These are phyloP conservation scores for Bonnemaisonia californica DNA, from an alignment of 31 red algal species.

Conservation along the genomic window DNA sequence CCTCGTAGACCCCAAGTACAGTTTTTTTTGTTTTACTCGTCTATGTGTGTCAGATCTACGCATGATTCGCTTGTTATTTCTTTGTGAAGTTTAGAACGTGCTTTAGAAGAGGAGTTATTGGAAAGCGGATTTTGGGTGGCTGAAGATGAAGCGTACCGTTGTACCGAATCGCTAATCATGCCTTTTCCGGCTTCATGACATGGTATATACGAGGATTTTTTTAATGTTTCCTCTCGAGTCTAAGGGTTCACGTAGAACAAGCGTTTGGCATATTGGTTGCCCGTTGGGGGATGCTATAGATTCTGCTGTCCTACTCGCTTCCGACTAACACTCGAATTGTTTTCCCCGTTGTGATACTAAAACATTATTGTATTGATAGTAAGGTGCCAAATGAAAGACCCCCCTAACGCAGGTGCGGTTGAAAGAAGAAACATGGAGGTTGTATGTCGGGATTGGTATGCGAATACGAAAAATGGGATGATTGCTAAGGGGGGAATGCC, in stretches of 20 bases:
- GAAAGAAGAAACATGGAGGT: too few species aligned
- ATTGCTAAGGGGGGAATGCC: too few species aligned
- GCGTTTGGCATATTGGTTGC: background rate
- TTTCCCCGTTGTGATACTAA: background rate
- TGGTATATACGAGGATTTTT: constrained; percentile 8
- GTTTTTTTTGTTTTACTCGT: background rate
- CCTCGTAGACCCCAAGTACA: background rate
- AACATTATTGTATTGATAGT: background rate
- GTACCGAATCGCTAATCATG: constrained; percentile 15
- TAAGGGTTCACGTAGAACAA: constrained; percentile 9
- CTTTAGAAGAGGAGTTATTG: background rate
- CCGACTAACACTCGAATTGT: background rate
- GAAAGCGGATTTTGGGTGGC: background rate
- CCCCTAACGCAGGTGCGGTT: too few species aligned
- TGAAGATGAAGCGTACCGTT: constrained; percentile 5
- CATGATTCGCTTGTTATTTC: constrained; percentile 7
- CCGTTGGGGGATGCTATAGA: background rate
- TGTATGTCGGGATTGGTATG: too few species aligned
- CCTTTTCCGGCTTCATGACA: background rate
- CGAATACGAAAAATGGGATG: too few species aligned
- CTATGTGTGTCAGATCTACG: background rate
- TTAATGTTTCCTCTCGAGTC: constrained; percentile 8
- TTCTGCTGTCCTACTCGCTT: background rate
- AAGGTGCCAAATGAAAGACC: too few species aligned
- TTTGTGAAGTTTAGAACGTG: background rate